These are phyloP conservation scores for Penicillium freii DNA, from an alignment of 2,329 filamentous ascomycete species.

Conservation along the genomic window DNA sequence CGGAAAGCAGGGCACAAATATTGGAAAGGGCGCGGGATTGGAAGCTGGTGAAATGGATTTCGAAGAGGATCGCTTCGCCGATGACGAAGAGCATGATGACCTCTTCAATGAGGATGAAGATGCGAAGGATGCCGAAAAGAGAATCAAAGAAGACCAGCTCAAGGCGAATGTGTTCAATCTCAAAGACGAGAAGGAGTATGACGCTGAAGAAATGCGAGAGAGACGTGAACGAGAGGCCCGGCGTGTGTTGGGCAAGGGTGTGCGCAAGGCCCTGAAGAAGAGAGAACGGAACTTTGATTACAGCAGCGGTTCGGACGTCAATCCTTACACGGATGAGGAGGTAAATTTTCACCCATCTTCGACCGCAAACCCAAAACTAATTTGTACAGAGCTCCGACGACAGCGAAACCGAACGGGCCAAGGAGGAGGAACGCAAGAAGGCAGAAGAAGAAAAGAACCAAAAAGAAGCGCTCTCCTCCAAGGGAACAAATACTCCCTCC, in stretches of 20 bases:
- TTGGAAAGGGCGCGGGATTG: constrained; percentile 47
- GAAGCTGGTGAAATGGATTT: constrained; percentile 67
- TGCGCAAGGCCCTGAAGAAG: constrained; percentile 78
- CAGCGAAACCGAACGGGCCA: constrained; percentile 62
- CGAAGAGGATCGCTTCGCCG: constrained; percentile 73
- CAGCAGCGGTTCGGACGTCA: constrained; percentile 64
- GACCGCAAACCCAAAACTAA: constrained; percentile 6
- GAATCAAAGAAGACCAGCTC: constrained; percentile 78
- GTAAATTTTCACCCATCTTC: constrained; percentile 32
- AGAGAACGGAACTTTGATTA: constrained; percentile 86
- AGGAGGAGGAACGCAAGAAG: constrained; percentile 60
- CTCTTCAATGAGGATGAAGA: constrained; percentile 85
- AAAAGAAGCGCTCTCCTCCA: constrained; percentile 60
- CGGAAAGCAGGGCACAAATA: constrained; percentile 45
- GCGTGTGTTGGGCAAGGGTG: constrained; percentile 70
- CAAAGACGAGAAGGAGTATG: constrained; percentile 66
- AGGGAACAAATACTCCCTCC: constrained; percentile 68
- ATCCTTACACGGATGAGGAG: constrained; percentile 56
- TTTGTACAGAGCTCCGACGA: constrained; percentile 55
- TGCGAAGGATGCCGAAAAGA: constrained; percentile 66
- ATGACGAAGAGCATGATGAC: constrained; percentile 76
- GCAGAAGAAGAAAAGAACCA: constrained; percentile 55
- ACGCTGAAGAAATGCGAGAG: constrained; percentile 67
- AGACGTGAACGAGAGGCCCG: constrained; percentile 63
- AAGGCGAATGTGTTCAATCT: constrained; percentile 81